Conservation (phyloP, 768 basidiomycete genomes). For the Boletellus emodensis region DNA sequence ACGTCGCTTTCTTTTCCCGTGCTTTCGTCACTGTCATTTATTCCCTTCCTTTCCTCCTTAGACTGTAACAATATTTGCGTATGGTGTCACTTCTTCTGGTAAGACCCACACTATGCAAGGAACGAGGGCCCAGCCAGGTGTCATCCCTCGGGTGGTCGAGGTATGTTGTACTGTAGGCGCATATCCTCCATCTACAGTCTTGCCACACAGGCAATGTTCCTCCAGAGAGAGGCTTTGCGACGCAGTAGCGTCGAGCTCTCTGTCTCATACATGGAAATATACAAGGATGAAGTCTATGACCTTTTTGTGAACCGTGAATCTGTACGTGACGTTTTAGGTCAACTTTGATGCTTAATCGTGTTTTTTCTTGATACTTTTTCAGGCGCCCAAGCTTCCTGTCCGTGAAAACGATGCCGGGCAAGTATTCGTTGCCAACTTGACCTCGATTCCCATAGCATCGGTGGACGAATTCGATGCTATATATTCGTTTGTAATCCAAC, state of each 20-base stretch:
- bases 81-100: constrained; percentile 87
- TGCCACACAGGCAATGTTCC: constrained; percentile 53
- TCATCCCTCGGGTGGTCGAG: constrained; percentile 79
- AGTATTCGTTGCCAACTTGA: constrained; percentile 53
- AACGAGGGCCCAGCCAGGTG: constrained; percentile 64
- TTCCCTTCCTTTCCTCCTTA: constrained; percentile 21
- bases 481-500: constrained; percentile 39
- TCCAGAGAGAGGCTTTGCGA: constrained; percentile 38
- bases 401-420: constrained; percentile 50
- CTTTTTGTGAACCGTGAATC: constrained; percentile 70
- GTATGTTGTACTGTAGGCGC: constrained; percentile 35
- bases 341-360: neutral
- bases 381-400: constrained; percentile 54
- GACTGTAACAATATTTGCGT: constrained; percentile 87
- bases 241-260: constrained; percentile 45
- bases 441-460: constrained; percentile 35
- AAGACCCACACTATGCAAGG: constrained; percentile 96
- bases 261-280: constrained; percentile 85
- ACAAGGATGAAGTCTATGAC: constrained; percentile 89
- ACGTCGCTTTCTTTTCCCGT: constrained; percentile 23
- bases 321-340: constrained; percentile 36
- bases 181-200: neutral
- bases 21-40: neutral
- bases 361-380: neutral
- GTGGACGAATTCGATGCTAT: constrained; percentile 45